Conservation (phyloP, 257 asterid species). For the Penstemon davidsonii region DNA sequence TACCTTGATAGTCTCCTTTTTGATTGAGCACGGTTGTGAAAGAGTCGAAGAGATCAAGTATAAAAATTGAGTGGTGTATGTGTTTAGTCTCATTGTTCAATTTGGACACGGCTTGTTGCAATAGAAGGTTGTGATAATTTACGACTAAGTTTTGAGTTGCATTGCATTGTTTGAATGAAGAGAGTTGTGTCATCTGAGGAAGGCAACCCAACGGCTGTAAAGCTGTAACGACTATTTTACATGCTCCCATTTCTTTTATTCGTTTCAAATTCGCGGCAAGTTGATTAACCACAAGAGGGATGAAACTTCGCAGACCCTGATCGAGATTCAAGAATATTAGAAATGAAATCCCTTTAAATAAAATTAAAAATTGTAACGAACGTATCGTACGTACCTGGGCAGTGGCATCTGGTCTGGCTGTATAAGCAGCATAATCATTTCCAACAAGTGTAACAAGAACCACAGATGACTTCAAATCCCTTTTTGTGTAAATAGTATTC, state of each 20-base stretch:
- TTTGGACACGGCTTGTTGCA: conserved; percentile 50
- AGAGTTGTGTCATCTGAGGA: conserved; percentile 51
- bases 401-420: conserved; percentile 46
- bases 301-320: conserved; percentile 58
- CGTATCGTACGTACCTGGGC: conserved; percentile 41
- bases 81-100: conserved; percentile 50
- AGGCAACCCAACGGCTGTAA: conserved; percentile 89
- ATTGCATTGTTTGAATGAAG: conserved; percentile 65
- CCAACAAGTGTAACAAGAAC: conserved; percentile 63
- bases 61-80: conserved; percentile 34
- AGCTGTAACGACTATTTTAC: conserved; percentile 53
- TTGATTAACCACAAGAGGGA: conserved; percentile 55
- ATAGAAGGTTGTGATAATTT: conserved; percentile 49
- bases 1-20: conserved; percentile 46
- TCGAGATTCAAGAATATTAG: too few species aligned
- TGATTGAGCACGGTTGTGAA: conserved; percentile 48
- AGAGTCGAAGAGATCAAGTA: conserved; percentile 65
- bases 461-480: conserved; percentile 50
- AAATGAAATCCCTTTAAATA: too few species aligned
- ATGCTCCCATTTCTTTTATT: conserved; percentile 50
- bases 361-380: background rate
- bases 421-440: conserved; percentile 61
- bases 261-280: conserved; percentile 45
- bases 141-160: conserved; percentile 51
- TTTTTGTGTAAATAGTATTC: conserved; percentile 35